A percentile compares a stretch with the other conserved stretches of the same genome.
Conservation (phyloP, 2,329 filamentous ascomycete genomes). For the Epichloe brachyelytri region DNA sequence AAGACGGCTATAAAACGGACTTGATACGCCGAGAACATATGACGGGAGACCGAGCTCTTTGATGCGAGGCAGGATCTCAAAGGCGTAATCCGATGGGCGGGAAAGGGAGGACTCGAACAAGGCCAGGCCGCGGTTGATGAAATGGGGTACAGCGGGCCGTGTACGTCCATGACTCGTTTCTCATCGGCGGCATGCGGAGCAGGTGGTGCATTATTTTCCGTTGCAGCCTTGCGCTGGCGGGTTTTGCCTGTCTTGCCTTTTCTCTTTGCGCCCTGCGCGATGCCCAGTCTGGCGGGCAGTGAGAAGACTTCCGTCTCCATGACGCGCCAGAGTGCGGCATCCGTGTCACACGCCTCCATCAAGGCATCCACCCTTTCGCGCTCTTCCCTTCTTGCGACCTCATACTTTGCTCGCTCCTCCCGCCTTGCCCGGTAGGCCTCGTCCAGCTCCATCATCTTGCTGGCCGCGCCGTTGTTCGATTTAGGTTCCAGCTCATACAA, state of each 20-base stretch:
- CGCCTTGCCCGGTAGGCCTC: slow-evolving; percentile 19
- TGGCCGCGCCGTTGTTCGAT: slow-evolving; percentile 12
- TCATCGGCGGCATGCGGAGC: slow-evolving; percentile 9
- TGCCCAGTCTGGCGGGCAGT: slow-evolving; percentile 41
- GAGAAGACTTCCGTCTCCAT: slow-evolving; percentile 56
- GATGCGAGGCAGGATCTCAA: slow-evolving; percentile 52
- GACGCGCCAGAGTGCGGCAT: slow-evolving; percentile 53
- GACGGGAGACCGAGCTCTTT: slow-evolving; percentile 56
- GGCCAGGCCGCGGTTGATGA: slow-evolving; percentile 43
- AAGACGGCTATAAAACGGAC: slow-evolving; percentile 56
- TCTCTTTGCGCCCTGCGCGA: slow-evolving; percentile 16
- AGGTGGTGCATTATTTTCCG: slow-evolving; percentile 1
- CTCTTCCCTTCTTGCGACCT: slow-evolving; percentile 31
- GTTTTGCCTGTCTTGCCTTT: background rate
- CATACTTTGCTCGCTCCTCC: slow-evolving; percentile 22
- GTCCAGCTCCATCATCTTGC: slow-evolving; percentile 17
- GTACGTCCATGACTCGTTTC: slow-evolving; percentile 36
- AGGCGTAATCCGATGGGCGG: slow-evolving; percentile 43
- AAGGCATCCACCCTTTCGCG: slow-evolving; percentile 36
- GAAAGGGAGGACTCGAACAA: slow-evolving; percentile 45
- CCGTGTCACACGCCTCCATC: slow-evolving; percentile 43
- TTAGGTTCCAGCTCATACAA: slow-evolving; percentile 23
- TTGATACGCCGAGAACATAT: slow-evolving; percentile 59
- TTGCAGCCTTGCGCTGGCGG: background rate
- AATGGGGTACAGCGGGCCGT: slow-evolving; percentile 51